Evolutionary conservation across 2,329 filamentous ascomycete genomes (phyloP).

Genomic region (Ambrosiella beaveri): DNA sequence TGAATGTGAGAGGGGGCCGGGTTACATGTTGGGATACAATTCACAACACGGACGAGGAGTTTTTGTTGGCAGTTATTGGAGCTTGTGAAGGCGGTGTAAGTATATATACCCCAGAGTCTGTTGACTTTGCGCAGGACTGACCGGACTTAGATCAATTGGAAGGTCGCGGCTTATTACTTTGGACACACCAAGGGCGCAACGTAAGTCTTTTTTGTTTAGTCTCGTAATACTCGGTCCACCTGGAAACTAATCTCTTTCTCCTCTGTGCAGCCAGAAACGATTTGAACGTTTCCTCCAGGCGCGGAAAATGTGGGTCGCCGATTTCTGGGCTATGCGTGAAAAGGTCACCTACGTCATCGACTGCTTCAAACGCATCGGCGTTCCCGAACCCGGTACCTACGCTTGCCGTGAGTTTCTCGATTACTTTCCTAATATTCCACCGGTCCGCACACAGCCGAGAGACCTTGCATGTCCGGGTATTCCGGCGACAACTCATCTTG

Average conservation of each 20-base stretch:
- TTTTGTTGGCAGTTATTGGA: conserved; percentile 11
- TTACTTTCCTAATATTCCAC: conserved; percentile 6
- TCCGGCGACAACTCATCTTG: not conserved
- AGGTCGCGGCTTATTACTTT: conserved; percentile 16
- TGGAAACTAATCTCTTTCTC: not conserved
- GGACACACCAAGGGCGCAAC: conserved; percentile 40
- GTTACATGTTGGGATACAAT: conserved; percentile 12
- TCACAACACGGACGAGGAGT: conserved; percentile 11
- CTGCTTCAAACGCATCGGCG: conserved; percentile 11
- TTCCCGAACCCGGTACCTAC: conserved; percentile 13
- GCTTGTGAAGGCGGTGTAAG: conserved; percentile 12
- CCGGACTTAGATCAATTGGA: conserved; percentile 41
- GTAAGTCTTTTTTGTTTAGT: conserved; percentile 31
- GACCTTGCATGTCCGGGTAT: not conserved
- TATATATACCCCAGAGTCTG: not conserved
- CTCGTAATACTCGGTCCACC: not conserved
- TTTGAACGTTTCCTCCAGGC: conserved; percentile 50
- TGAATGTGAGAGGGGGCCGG: conserved; percentile 6
- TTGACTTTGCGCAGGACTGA: not conserved
- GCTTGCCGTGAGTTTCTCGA: conserved; percentile 9
- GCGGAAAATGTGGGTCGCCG: conserved; percentile 27
- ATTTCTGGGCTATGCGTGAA: conserved; percentile 13
- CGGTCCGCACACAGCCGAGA: conserved; percentile 1
- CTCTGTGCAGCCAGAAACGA: conserved; percentile 40
- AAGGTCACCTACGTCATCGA: conserved; percentile 10